Conservation (phyloP, 2,329 filamentous ascomycete species). For the Ascochyta viciae-villosae region DNA sequence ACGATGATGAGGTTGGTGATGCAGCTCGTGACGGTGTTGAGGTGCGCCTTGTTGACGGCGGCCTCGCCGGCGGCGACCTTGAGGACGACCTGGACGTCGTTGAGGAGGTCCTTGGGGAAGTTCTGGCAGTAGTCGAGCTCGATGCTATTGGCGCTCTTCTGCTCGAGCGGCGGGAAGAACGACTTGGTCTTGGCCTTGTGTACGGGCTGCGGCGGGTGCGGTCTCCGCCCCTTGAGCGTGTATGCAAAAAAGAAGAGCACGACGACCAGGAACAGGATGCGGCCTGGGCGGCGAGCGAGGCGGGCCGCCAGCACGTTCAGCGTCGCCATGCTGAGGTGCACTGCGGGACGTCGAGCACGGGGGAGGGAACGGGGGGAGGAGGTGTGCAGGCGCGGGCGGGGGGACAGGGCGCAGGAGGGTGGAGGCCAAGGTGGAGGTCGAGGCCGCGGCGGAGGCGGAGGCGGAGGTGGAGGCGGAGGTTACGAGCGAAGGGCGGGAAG, state of each 20-base stretch:
- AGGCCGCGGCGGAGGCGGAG: too few species aligned
- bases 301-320: slow-evolving; percentile 36
- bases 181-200: slow-evolving; percentile 44
- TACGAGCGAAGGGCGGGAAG: slow-evolving; percentile 5
- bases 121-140: slow-evolving; percentile 49
- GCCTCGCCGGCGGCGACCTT: slow-evolving; percentile 59
- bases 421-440: not conserved
- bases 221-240: slow-evolving; percentile 35
- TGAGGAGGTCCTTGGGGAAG: slow-evolving; percentile 52
- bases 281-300: slow-evolving; percentile 38
- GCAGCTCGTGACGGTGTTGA: slow-evolving; percentile 62
- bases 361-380: too few species aligned
- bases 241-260: slow-evolving; percentile 43
- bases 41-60: slow-evolving; percentile 54
- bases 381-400: not conserved
- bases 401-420: not conserved
- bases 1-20: slow-evolving; percentile 64
- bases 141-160: slow-evolving; percentile 35
- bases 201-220: slow-evolving; percentile 23
- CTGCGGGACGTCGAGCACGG: not conserved
- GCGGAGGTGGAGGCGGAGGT: not conserved
- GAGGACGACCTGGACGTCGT: slow-evolving; percentile 55
- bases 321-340: slow-evolving; percentile 25
- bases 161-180: slow-evolving; percentile 47
- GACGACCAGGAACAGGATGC: slow-evolving; percentile 42